Conservation (phyloP, 148 eudicot genomes). For the Persicaria maculosa region DNA sequence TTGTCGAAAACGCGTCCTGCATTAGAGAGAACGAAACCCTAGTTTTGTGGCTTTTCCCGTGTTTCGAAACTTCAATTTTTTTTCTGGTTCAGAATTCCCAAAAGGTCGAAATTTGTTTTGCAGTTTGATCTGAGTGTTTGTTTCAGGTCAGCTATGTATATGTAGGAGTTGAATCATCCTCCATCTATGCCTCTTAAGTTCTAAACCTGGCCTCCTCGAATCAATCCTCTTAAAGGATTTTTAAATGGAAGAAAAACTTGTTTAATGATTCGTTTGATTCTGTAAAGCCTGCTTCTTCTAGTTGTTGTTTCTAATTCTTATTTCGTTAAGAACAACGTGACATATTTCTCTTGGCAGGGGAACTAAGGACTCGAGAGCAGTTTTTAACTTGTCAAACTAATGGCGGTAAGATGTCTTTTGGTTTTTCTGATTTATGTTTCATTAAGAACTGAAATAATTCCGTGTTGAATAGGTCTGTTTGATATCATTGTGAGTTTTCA, state of each 20-base stretch:
- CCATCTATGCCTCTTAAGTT: background rate
- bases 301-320: background rate
- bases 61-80: background rate
- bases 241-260: background rate
- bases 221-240: background rate
- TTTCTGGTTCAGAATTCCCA: background rate
- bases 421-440: background rate
- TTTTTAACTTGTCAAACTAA: background rate
- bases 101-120: background rate
- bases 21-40: background rate
- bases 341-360: background rate
- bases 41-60: background rate
- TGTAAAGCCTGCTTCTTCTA: background rate
- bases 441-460: background rate
- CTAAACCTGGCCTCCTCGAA: too few relatives aligned
- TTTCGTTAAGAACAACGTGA: background rate
- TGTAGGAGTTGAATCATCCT: background rate
- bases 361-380: background rate
- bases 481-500: background rate
- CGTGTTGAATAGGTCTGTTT: background rate
- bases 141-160: background rate
- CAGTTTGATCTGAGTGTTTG: background rate
- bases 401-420: conserved; percentile 9
- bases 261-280: background rate
- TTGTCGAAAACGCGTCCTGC: background rate